Percentiles rank a stretch among this genome's conserved stretches.
Conservation (phyloP, 2,329 filamentous ascomycete species). For the Paecilomyces formosus region DNA sequence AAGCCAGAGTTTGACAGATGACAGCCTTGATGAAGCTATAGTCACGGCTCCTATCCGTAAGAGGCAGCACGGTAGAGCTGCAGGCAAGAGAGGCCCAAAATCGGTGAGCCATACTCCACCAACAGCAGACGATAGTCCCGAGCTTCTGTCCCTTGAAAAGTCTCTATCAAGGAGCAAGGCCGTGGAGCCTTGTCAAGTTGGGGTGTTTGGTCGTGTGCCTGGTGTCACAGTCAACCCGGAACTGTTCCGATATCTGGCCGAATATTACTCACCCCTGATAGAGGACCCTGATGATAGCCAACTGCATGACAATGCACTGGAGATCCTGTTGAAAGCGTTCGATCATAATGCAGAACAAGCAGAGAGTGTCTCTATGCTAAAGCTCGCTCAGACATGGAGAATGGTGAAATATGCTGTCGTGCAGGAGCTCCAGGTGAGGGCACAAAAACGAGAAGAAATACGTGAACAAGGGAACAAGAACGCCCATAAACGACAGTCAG, state of each 20-base stretch:
- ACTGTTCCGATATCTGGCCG: slow-evolving; percentile 36
- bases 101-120: slow-evolving; percentile 50
- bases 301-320: slow-evolving; percentile 18
- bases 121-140: slow-evolving; percentile 35
- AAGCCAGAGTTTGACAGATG: slow-evolving; percentile 48
- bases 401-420: slow-evolving; percentile 46
- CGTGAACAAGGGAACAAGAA: slow-evolving; percentile 14
- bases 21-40: slow-evolving; percentile 49
- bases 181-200: slow-evolving; percentile 38
- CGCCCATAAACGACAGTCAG: slow-evolving; percentile 19
- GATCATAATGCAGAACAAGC: slow-evolving; percentile 49
- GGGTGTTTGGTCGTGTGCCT: slow-evolving; percentile 42
- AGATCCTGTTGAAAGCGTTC: slow-evolving; percentile 36
- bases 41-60: slow-evolving; percentile 43
- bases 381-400: slow-evolving; percentile 53
- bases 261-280: slow-evolving; percentile 34
- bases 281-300: slow-evolving; percentile 15
- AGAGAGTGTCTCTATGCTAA: slow-evolving; percentile 41
- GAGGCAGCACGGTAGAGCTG: slow-evolving; percentile 40
- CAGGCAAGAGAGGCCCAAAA: slow-evolving; percentile 42
- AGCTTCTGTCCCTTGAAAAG: slow-evolving; percentile 46
- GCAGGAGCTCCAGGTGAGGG: slow-evolving; percentile 40
- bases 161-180: slow-evolving; percentile 38
- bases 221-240: slow-evolving; percentile 37
- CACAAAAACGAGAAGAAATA: slow-evolving; percentile 21